A percentile compares a stretch with the other conserved stretches of the same genome.
Evolutionary conservation across 768 basidiomycete species (phyloP).

Genomic region (Leccinum barrowsii): DNA sequence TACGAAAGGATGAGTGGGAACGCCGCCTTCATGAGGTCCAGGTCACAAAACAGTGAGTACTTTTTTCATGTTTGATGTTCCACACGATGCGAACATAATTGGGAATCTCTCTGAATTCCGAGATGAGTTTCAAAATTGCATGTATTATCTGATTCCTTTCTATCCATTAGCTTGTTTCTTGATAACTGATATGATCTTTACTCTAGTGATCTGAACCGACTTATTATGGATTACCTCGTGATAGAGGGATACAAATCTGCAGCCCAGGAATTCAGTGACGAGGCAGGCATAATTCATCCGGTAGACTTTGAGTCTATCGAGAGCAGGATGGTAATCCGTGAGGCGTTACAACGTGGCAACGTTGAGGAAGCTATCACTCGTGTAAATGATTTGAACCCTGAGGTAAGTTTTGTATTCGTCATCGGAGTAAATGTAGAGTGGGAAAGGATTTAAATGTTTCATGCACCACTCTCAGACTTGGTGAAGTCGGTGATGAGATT

Average conservation of each 20-base stretch:
- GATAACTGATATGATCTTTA: conserved; percentile 20
- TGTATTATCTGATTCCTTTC: conserved; percentile 77
- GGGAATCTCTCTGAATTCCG: conserved; percentile 98
- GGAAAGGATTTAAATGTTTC: conserved; percentile 84
- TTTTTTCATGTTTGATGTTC: conserved; percentile 11
- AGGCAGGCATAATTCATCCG: conserved; percentile 71
- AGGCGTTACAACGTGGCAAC: conserved; percentile 90
- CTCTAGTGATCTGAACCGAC: conserved; percentile 83
- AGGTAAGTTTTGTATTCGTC: conserved; percentile 58
- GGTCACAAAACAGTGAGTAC: conserved; percentile 85
- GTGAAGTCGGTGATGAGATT: conserved; percentile 79
- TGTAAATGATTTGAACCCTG: conserved; percentile 94
- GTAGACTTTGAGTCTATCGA: conserved; percentile 92
- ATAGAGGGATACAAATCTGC: conserved; percentile 97
- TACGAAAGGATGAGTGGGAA: conserved; percentile 87
- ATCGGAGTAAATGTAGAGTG: background rate
- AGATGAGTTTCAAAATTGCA: conserved; percentile 73
- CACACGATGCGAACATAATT: conserved; percentile 68
- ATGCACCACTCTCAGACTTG: conserved; percentile 98
- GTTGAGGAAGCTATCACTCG: conserved; percentile 94
- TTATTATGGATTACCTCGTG: conserved; percentile 97
- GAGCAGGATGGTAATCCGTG: conserved; percentile 90
- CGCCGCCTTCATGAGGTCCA: conserved; percentile 75
- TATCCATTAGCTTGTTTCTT: conserved; percentile 23
- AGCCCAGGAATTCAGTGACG: conserved; percentile 90